Evolutionary conservation across 352 stramenopile genomes (phyloP), one percentile per base, ranked within the genome.

Genomic region (Pythium sp.): DNA sequence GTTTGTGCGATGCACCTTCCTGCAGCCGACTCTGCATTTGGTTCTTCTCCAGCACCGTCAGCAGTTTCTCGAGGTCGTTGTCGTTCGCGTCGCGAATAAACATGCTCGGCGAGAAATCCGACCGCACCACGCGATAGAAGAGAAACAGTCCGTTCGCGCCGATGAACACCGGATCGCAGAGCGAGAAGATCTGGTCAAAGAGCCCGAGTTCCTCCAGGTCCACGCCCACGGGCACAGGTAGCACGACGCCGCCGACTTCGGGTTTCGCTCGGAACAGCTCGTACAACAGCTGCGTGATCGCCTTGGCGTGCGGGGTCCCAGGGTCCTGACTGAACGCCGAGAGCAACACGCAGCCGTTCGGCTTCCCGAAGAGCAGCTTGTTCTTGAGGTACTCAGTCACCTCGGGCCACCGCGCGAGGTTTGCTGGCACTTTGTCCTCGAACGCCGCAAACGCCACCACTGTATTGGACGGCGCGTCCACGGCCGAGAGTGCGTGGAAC

Each of bases 311-410:
- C 18, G 64, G 11, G 2, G 85, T 56, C 0, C 28, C 54, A 0
- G 65, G 47, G 56, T 84, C 75, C 32, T 84, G 78, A 15, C 71
- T 70, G 72, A 90, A 90, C 32, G 75, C 65, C 20, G 77, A 68
- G 58, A 91, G 77, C 61, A 92, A 53, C 24, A 90, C 55, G 53
- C 79, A 90, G 62, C 80, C 80, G n/a, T 81, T 74, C 9, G 74
- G 60, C 8, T 68, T 72, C 22, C 80, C 83, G 38, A 90, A 84
- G 28, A 73, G 69, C 14, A 91, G 72, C 20, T 79, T 76, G 57
- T 89, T 87, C 58, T 78, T 84, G 20, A 93, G 67, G 60, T 93
- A 93, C 49, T 89, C 80, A 54, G 73, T 83, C 14, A 86, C 83
- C 69, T 93, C 83, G 0, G 79, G 62, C 80, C 79, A 89, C 14